Base-by-base conservation (phyloP, 179 eudicot genomes). In the Beta lomatogona region DNA sequence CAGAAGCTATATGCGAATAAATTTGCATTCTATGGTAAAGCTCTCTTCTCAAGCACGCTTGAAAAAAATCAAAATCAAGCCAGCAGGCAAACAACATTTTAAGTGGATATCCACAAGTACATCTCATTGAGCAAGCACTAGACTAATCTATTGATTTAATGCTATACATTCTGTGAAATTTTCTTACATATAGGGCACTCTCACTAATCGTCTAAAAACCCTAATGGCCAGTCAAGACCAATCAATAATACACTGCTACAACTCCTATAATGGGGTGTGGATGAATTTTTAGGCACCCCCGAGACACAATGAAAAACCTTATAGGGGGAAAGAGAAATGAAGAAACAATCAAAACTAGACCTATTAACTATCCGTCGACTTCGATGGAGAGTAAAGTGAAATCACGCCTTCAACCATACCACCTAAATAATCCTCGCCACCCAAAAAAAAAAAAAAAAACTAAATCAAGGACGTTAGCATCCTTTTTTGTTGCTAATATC, bases 71-170 rank as follows among this genome's bases (percentile, higher is more conserved):
- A 19, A 75, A 14, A 55, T 75, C 63, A 73, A 73, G 48, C 77
- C 77, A 75, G 28, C 5, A 31, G 65, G 28, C 31, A 75, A 36
- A 52, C 45, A 31, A 12, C 31, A 15, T 13, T 73, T 53, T 28
- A 31, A 75, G 21, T 57, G 65, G 48, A 75, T 75, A 57, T 9
- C 65, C 52, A 57, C 61, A 55, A 31, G 60, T 72, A 25, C 50
- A 73, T 55, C n/a, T 73, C 77, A 73, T 25, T 73, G 46, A 28
- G 48, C 46, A 73, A 73, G 58, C 77, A 73, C 64, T 73, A 75
- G 21, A 36, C 60, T 57, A 13, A 57, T 55, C 77, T 55, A 75
- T 73, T 53, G 46, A 73, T 73, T 54, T 25, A 15, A 73, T 31
- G 28, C 77, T 75, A 75, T 75, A 75, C 77, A 75, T 55, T 75